phyloP scores from a whole-genome alignment of 345 rosid species.

The Ceriops tagal region DNA sequence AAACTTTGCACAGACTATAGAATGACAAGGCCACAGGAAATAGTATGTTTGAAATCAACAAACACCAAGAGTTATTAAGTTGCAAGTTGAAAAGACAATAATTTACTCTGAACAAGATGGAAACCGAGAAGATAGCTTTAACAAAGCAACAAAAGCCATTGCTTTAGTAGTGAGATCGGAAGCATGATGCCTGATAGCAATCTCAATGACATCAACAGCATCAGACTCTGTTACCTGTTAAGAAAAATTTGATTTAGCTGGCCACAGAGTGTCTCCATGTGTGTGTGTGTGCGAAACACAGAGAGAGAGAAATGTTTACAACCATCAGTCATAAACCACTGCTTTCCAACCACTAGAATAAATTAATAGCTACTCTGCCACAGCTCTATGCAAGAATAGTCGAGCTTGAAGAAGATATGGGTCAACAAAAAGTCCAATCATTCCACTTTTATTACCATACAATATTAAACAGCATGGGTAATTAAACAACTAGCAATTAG shows the following conservation, averaged over 20 bases:
- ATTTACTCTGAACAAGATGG: slow-evolving; percentile 82
- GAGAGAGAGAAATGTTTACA: not conserved
- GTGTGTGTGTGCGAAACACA: not conserved
- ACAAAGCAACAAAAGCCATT: slow-evolving; percentile 84
- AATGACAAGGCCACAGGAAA: too few species aligned
- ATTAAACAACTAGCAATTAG: not conserved
- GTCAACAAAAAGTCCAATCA: not conserved
- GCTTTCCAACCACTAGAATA: too few species aligned
- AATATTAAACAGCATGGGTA: not conserved
- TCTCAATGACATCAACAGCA: slow-evolving; percentile 83
- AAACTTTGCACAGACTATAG: too few species aligned
- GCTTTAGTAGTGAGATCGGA: slow-evolving; percentile 84
- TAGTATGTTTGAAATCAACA: too few species aligned
- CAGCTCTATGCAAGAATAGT: not conserved
- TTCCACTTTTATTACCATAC: not conserved
- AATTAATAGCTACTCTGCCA: too few species aligned
- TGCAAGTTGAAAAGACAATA: slow-evolving; percentile 26
- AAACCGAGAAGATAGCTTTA: slow-evolving; percentile 93
- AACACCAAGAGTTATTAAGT: too few species aligned
- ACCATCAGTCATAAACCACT: not conserved
- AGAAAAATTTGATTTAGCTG: slow-evolving; percentile 22
- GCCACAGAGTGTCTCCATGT: not conserved
- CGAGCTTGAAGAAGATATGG: not conserved
- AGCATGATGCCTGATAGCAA: slow-evolving; percentile 57
- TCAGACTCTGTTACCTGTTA: slow-evolving; percentile 87